Evolutionary conservation across 108 stramenopile species (phyloP).

Genomic region (Nannochloropsis gaditana): DNA sequence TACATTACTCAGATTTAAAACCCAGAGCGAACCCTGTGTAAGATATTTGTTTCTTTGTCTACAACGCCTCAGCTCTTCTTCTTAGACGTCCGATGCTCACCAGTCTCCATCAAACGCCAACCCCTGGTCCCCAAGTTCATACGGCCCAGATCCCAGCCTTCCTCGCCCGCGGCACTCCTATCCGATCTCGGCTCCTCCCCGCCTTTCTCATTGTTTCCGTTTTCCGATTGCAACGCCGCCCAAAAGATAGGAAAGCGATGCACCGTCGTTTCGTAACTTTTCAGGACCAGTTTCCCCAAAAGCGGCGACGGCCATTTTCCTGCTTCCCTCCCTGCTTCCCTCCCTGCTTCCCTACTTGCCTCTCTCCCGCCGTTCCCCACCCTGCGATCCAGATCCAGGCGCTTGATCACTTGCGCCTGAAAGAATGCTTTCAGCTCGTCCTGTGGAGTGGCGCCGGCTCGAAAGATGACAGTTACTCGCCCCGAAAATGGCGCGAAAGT

Average conservation of each 20-base stretch:
- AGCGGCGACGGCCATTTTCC: not conserved
- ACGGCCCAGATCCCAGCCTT: not conserved
- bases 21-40: too few relatives aligned
- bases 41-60: too few relatives aligned
- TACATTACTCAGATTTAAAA: too few relatives aligned
- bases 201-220: not conserved
- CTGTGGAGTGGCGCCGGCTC: slow-evolving; percentile 28
- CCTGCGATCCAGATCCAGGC: not conserved
- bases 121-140: slow-evolving; percentile 2
- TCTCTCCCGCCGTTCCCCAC: not conserved
- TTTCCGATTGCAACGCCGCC: not conserved
- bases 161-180: not conserved
- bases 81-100: not conserved
- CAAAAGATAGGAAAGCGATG: not conserved
- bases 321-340: not conserved
- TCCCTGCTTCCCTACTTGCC: not conserved
- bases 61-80: not conserved
- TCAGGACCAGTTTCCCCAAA: not conserved
- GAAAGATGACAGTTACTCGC: slow-evolving; percentile 30
- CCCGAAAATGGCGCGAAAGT: slow-evolving; percentile 25
- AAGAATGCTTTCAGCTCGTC: slow-evolving; percentile 44
- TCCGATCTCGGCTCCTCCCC: not conserved
- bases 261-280: not conserved
- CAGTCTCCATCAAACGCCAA: not conserved
- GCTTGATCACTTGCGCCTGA: not conserved